A percentile compares a stretch with the other conserved stretches of the same genome.
Evolutionary conservation across 73 alveolate species (phyloP).

Genomic region (Paramecium pentaurelia): DNA sequence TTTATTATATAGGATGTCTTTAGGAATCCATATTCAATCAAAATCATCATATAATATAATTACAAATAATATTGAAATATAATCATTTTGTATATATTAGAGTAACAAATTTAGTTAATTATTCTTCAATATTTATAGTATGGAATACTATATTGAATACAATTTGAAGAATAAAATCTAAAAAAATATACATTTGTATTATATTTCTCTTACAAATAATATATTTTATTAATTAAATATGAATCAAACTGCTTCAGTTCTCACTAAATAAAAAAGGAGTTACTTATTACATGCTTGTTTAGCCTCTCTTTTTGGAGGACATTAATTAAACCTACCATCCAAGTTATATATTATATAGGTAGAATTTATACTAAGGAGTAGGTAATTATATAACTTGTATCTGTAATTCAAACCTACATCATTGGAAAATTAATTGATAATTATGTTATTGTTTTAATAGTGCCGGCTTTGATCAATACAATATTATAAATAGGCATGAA

Average conservation of each 20-base stretch:
- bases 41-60: no score
- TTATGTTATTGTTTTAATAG: neutral
- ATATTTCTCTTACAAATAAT: neutral
- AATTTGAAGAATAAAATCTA: neutral
- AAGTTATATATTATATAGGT: neutral
- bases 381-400: neutral
- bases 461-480: neutral
- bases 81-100: no score
- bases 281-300: neutral
- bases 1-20: neutral
- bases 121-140: no score
- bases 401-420: neutral
- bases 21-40: neutral
- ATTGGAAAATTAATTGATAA: neutral
- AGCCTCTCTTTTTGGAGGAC: neutral
- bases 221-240: neutral
- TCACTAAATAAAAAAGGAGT: neutral
- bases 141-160: neutral
- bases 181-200: no score
- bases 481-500: neutral
- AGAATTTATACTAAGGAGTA: neutral
- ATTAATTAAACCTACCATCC: neutral
- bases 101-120: no score
- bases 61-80: no score
- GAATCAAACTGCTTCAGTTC: conserved; percentile 13